Evolutionary conservation across 306 rosid species (phyloP).

Genomic region (Inga laurina): DNA sequence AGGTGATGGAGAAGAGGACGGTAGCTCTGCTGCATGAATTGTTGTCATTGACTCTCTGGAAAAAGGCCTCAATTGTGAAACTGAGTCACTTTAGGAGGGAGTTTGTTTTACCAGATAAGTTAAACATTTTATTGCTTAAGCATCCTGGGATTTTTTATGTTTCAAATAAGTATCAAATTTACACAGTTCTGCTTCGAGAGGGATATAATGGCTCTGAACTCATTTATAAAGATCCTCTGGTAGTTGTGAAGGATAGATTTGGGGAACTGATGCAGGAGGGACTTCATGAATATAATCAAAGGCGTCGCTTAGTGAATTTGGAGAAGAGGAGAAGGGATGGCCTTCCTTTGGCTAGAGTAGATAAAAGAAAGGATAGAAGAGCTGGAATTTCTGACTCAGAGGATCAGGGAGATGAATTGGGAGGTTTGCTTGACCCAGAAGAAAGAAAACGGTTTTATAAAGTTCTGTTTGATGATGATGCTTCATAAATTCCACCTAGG

Average conservation of each 20-base stretch:
- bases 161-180: conserved; percentile 78
- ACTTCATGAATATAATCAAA: conserved; percentile 79
- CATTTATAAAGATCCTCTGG: conserved; percentile 75
- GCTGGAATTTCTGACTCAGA: conserved; percentile 40
- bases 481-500: conserved; percentile 33
- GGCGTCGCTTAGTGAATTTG: conserved; percentile 50
- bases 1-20: conserved; percentile 81
- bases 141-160: conserved; percentile 83
- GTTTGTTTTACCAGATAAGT: conserved; percentile 63
- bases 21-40: conserved; percentile 82
- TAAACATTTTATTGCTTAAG: conserved; percentile 72
- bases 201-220: conserved; percentile 67
- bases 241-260: conserved; percentile 72
- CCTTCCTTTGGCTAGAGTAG: conserved; percentile 46
- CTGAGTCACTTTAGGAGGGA: conserved; percentile 79
- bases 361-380: conserved; percentile 37
- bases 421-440: conserved; percentile 81
- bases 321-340: conserved; percentile 71
- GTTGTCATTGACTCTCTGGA: conserved; percentile 81
- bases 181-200: conserved; percentile 79
- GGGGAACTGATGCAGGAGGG: conserved; percentile 96
- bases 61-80: conserved; percentile 75
- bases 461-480: conserved; percentile 74
- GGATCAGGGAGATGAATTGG: conserved; percentile 44
- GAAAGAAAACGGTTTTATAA: conserved; percentile 88